These are phyloP conservation scores for Cyathus striatus DNA, from an alignment of 768 basidiomycete genomes.

Conservation along the genomic window DNA sequence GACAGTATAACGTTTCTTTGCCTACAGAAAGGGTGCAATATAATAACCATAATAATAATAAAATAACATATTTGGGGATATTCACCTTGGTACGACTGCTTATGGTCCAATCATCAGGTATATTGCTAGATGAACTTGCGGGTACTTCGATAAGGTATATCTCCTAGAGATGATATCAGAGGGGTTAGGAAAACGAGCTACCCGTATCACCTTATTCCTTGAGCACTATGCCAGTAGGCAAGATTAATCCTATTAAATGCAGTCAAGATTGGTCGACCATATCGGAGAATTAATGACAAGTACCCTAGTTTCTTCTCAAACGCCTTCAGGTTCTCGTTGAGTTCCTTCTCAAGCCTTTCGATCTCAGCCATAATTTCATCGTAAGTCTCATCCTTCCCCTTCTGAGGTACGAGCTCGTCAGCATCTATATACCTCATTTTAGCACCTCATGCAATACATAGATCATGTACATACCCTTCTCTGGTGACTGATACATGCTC, in stretches of 20 bases:
- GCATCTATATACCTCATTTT: no score
- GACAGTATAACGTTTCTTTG: conserved; percentile 71
- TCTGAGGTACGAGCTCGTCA: conserved; percentile 71
- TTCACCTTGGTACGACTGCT: conserved; percentile 73
- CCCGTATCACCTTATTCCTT: conserved; percentile 63
- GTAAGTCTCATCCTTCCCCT: conserved; percentile 84
- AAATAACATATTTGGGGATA: no score
- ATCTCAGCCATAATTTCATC: conserved; percentile 77
- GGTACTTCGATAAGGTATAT: conserved; percentile 85
- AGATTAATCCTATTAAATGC: conserved; percentile 22
- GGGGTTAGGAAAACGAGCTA: background rate
- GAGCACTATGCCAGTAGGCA: conserved; percentile 54
- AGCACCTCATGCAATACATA: no score
- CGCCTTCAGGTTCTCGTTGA: conserved; percentile 64
- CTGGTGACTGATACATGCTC: conserved; percentile 58
- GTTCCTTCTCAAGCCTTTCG: conserved; percentile 55
- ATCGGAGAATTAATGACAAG: conserved; percentile 5
- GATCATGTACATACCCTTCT: conserved; percentile 58
- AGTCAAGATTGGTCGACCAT: background rate
- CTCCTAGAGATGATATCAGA: conserved; percentile 44
- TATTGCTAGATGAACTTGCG: conserved; percentile 43
- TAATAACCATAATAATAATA: no score
- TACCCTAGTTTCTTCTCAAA: conserved; percentile 69
- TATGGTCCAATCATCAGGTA: conserved; percentile 86
- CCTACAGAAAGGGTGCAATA: conserved; percentile 38